Base-by-base conservation (phyloP, 2,329 filamentous ascomycete genomes). In the Pseudocercospora fuligena region DNA sequence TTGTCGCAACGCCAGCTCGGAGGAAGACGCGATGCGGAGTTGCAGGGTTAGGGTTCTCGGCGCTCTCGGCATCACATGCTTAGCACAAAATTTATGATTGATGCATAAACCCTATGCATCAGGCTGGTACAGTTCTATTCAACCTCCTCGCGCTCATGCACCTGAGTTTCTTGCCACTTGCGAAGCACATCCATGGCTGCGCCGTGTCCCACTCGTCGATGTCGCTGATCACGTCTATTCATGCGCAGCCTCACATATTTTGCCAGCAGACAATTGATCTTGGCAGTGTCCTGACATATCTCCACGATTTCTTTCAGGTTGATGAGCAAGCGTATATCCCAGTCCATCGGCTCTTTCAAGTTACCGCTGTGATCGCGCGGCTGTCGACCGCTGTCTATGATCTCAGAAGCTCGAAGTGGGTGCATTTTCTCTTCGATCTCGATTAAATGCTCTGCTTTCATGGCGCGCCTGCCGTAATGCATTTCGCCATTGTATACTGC, bases 11-110 rank as follows among this genome's bases (percentile, higher is more conserved):
- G 40, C 40, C 40, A 43, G 40, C 40, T 8, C 19, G 1, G 5
- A 51, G 36, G 61, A 46, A 29, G 33, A 33, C 61, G 61, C 53
- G 61, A 51, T 51, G 47, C 47, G 23, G 36, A n/a, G 5, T 40
- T 40, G 1, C 5, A 43, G 40, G 40, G 40, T 43, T 43, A 43
- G 40, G 40, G 40, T 43, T 43, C 4, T 16, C 16, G 40, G 40
- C 14, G 6, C n/a, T 43, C n/a, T 43, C 40, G 40, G 40, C 40
- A 43, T 43, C 40, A 43, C 40, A 43, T 43, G 40, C 40, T 43
- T 19, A 43, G 40, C 40, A 19, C 16, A 19, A 43, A 43, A 16
- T 36, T 36, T 36, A 36, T 36, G 33, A 36, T 36, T 36, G 14
- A 43, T 8, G 40, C 40, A 43, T 43, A 19, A 9, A 7, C 8